Base-by-base conservation (phyloP, 73 alveolate species). In the Urostyla sp. region DNA sequence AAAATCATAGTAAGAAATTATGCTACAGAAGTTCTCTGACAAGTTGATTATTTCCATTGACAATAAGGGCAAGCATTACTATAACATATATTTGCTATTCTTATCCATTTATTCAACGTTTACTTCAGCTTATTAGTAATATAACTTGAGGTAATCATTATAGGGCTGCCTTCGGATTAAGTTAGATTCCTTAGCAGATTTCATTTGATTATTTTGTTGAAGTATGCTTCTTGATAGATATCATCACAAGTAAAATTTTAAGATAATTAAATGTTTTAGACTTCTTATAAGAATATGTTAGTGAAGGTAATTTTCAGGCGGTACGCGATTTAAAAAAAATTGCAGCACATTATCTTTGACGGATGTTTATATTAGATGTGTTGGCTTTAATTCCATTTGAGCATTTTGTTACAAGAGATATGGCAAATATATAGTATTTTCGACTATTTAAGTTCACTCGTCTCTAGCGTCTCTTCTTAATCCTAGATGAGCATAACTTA, bases 161-260 rank as follows among this genome's bases (percentile, higher is more conserved):
- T 56, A 75, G 87, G 49, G 83, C 90, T 63, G 90, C 90, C 5
- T 80, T 80, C 43, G 90, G 90, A 28, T 37, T 80, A 21, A 45
- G 31, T 0, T 46, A 34, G 5, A n/a, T 45, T 13, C 1, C 58
- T 5, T 43, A 37, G 0, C 28, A 21, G 6, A 43, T 23, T 7
- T 52, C 31, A 16, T 13, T 77, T 5, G 73, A 60, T 27, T 26
- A 21, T 15, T 7, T 46, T 50, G 90, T 80, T 27, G 90, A 80
- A 57, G 51, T 80, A 0, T 31, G 61, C 40, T 80, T 80, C 38
- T 50, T 59, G 16, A 24, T 66, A 10, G 90, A 80, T 50, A 80
- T 80, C 13, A 57, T 63, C 4, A 23, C 67, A 16, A 56, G 87
- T 75, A 75, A 75, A 54, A 24, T 30, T 18, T 35, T 28, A n/a